Evolutionary conservation across 2,329 filamentous ascomycete species (phyloP).

Genomic region (Trichothecium sympodiale): DNA sequence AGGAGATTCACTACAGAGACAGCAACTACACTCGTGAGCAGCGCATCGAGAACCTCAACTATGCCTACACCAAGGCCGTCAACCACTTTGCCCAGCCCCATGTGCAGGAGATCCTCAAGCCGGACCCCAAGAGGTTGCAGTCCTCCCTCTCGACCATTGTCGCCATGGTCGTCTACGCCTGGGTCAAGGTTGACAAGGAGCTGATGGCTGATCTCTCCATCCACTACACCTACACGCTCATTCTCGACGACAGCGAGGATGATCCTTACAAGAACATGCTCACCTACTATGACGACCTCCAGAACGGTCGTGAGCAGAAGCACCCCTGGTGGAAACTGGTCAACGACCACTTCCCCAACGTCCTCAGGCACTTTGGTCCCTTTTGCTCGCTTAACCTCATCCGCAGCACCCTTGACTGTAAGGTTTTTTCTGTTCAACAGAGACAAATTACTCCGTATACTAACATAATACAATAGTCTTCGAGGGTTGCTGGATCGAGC

Average conservation of each 20-base stretch:
- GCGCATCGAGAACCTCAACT: conserved; percentile 6
- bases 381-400: conserved; percentile 9
- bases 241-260: conserved; percentile 10
- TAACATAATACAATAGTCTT: conserved; percentile 5
- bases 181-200: conserved; percentile 11
- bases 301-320: conserved; percentile 6
- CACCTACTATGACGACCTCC: conserved; percentile 10
- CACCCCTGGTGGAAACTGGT: conserved; percentile 10
- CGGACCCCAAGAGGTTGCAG: conserved; percentile 6
- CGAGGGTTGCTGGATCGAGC: conserved; percentile 12
- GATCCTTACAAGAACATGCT: conserved; percentile 7
- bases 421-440: too few species aligned
- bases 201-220: conserved; percentile 11
- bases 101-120: conserved; percentile 5
- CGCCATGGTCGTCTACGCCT: conserved; percentile 17
- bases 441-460: too few species aligned
- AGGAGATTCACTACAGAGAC: conserved; percentile 10
- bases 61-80: conserved; percentile 9
- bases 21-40: conserved; percentile 8
- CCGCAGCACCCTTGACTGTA: conserved; percentile 9
- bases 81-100: conserved; percentile 9
- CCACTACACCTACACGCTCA: conserved; percentile 10
- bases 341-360: conserved; percentile 9
- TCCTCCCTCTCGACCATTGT: conserved; percentile 12
- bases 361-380: conserved; percentile 9